Base-by-base conservation (phyloP, 495 filamentous ascomycete species). In the Penicillium taxi region DNA sequence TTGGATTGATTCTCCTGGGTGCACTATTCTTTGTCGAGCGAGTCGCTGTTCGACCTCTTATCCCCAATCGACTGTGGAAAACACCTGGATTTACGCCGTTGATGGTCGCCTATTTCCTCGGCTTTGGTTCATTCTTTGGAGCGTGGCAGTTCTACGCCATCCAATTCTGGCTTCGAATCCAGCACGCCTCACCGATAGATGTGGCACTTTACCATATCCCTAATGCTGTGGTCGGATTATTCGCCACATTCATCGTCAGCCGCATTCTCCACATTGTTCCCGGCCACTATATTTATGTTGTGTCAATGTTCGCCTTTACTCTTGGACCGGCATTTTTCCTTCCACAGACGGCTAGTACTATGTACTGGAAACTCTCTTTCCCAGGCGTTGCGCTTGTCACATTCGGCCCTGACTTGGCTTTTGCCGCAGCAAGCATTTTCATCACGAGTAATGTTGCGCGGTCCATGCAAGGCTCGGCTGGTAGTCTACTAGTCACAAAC, bases 111-210 rank as follows among this genome's bases (percentile, higher is more conserved):
- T 72, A 70, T 32, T 65, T 68, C 42, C 48, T 72, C 1, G 65
- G 63, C 2, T 72, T 66, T 20, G 67, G 65, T 4, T 56, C 53
- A 3, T 69, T 45, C 51, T 58, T 58, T 30, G 67, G 66, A 2
- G 56, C 55, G 6, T 72, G 65, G 65, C 65, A 68, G 28, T 69
- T 70, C 36, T 72, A 64, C 29, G 65, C 63, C 9, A 56, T 72
- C 9, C 65, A 67, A 18, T 72, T 70, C 43, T 69, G 63, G 56
- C 48, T 67, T 7, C 52, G 57, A 4, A 62, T 66, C 12, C 65
- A 69, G 22, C 50, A 57, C 4, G 55, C 52, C 0, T 48, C 40
- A 0, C 59, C 66, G 0, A 48, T 72, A 13, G 60, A 51, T 0
- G 52, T 60, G 2, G 65, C 62, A 0, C 41, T 69, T 0, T 72